Evolutionary conservation across 208 protist species (phyloP), one percentile per base, ranked within the genome.

Genomic region (Novymonas esmeraldas): DNA sequence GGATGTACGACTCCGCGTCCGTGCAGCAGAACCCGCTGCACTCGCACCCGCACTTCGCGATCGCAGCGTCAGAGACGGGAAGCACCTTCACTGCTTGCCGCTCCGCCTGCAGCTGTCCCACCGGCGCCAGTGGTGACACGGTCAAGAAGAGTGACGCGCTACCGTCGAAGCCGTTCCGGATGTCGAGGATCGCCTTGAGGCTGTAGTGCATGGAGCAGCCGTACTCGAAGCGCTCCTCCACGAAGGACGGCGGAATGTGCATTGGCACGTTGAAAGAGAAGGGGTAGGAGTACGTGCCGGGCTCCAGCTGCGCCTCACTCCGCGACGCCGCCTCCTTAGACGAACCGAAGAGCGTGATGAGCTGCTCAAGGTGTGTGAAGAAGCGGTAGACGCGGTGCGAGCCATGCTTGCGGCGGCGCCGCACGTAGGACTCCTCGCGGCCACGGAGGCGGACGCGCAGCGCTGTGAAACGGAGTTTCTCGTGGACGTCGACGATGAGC

Each of bases 221-320:
- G 49, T 58, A 66, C 0, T 57, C 31, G 49, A 7, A 24, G 1
- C 24, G 46, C 14, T 20, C n/a, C 4, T 38, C 44, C 18, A 9
- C 29, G 20, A 57, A 66, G 0, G 50, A 50, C 13, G 62, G 51
- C 28, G 62, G 62, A 5, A 29, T 22, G 38, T 36, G 9, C 14
- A 29, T 6, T 0, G 62, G 51, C 7, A 68, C 3, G 1, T 36
- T 11, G 3, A 59, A 2, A 28, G 50, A 51, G 39, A 68, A 68
- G 51, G 62, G 49, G 39, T 60, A 68, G 10, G 29, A 5, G 62
- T 68, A 59, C 10, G 6, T 39, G 51, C 62, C 62, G n/a, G 62
- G 51, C 6, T 50, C 51, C 18, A 68, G 62, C 29, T 68, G 26
- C 24, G 49, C 52, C 33, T 48, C 24, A n/a, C 31, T 31, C 10